Base-by-base conservation (phyloP, 768 basidiomycete species). In the Suillus brevipes region DNA sequence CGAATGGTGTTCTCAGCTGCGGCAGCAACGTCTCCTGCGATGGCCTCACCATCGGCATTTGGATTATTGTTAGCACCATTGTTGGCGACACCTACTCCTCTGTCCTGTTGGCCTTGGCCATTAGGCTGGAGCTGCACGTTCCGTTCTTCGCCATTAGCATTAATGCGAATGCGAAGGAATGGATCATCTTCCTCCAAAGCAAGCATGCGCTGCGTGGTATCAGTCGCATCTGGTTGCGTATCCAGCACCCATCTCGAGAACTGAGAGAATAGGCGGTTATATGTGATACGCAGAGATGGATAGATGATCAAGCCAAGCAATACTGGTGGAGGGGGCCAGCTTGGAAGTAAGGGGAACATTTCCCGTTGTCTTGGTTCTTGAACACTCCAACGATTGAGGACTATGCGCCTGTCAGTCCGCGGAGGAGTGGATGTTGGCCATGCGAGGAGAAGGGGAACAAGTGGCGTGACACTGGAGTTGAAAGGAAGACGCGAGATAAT, bases 311-410 rank as follows among this genome's bases (percentile, higher is more conserved):
- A 68, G 9, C 85, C 85, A 49, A 87, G 84, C 2, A 85, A 66
- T n/a, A 84, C 68, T 0, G 88, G 87, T 0, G 87, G 84, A 6
- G 88, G 88, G 5, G 88, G 88, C 87, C 87, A 89, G 18, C 67
- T 67, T 2, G 77, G 74, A 12, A 78, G 73, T 28, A 75, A 60
- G 10, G 73, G 75, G 34, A 76, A 75, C 25, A 70, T 4, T 18
- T 74, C 73, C 43, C 71, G n/a, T 42, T 16, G 58, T 12, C 9
- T 18, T 67, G 0, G 38, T 37, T 0, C 60, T 43, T 10, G 61
- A 40, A 18, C 6, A 25, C 56, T 31, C 68, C 67, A 68, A 58
- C 47, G 49, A 13, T 63, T 60, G 38, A 68, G 61, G 52, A 65
- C 31, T 20, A 68, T 62, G 36, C 67, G 66, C 9, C 65, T 63